Conservation (phyloP, 1,284 basidiomycete genomes). For the Moesziomyces sp. region DNA sequence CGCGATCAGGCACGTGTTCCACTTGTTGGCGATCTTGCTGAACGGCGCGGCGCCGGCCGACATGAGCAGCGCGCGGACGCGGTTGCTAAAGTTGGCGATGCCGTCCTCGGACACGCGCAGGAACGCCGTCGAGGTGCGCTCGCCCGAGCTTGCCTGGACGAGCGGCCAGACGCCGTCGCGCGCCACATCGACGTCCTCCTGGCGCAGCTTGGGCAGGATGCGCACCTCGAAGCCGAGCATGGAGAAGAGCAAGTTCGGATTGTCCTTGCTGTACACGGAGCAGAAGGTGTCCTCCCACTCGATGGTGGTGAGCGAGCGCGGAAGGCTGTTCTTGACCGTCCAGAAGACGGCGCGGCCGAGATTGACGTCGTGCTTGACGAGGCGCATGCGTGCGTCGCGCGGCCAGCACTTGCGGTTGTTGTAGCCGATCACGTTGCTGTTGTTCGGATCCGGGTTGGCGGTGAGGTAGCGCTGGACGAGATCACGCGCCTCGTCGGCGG, state of each 20-base stretch:
- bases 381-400: slow-evolving; percentile 95
- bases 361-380: slow-evolving; percentile 99
- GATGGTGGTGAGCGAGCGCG: slow-evolving; percentile 94
- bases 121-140: slow-evolving; percentile 96
- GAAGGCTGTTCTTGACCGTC: slow-evolving; percentile 98
- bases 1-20: slow-evolving; percentile 82
- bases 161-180: slow-evolving; percentile 98
- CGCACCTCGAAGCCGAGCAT: slow-evolving; percentile 99
- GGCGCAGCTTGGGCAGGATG: slow-evolving; percentile 93
- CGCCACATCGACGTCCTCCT: slow-evolving; percentile 94
- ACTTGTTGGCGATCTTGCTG: slow-evolving; percentile 99
- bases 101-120: slow-evolving; percentile 95
- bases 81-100: slow-evolving; percentile 71
- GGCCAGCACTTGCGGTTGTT: slow-evolving; percentile 99
- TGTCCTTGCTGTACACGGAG: slow-evolving; percentile 91
- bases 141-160: slow-evolving; percentile 91
- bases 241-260: slow-evolving; percentile 96
- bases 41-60: slow-evolving; percentile 98
- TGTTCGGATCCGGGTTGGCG: slow-evolving; percentile 96
- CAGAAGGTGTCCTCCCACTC: slow-evolving; percentile 78
- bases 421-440: slow-evolving; percentile 98
- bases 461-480: slow-evolving; percentile 97
- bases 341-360: slow-evolving; percentile 97
- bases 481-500: slow-evolving; percentile 96
- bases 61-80: slow-evolving; percentile 95